These are phyloP conservation scores for Aspergillus clavatus DNA, from an alignment of 2,329 filamentous ascomycete species.

Conservation along the genomic window DNA sequence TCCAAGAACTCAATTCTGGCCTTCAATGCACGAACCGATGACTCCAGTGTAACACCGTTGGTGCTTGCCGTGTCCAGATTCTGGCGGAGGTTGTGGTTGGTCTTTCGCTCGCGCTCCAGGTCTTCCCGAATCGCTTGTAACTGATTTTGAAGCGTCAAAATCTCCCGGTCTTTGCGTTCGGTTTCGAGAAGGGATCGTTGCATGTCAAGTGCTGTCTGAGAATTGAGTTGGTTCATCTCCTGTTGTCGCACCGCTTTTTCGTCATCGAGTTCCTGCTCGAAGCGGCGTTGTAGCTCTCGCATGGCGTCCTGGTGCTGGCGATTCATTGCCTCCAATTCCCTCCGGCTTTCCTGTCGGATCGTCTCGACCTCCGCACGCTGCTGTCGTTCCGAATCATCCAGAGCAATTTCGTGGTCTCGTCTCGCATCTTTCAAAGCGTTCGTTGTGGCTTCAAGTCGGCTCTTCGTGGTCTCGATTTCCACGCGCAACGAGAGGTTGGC, in stretches of 20 bases:
- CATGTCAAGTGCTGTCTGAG: constrained; percentile 33
- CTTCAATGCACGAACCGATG: constrained; percentile 67
- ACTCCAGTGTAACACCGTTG: constrained; percentile 65
- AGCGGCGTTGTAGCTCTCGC: constrained; percentile 57
- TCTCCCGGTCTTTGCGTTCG: constrained; percentile 53
- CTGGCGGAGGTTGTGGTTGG: constrained; percentile 55
- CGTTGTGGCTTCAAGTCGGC: constrained; percentile 47
- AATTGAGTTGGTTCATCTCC: constrained; percentile 36
- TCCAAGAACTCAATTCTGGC: constrained; percentile 86
- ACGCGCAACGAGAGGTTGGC: constrained; percentile 54
- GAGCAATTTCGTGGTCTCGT: constrained; percentile 48
- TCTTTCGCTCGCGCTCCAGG: constrained; percentile 58
- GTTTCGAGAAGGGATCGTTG: constrained; percentile 42
- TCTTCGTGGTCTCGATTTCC: constrained; percentile 62
- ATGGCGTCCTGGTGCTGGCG: constrained; percentile 65
- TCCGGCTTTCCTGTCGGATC: constrained; percentile 40
- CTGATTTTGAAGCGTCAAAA: constrained; percentile 41
- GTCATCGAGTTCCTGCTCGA: constrained; percentile 63
- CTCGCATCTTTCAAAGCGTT: constrained; percentile 49
- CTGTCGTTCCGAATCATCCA: constrained; percentile 51
- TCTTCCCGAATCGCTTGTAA: constrained; percentile 43
- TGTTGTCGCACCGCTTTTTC: constrained; percentile 44
- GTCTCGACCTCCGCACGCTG: constrained; percentile 43
- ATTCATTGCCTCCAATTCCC: constrained; percentile 55
- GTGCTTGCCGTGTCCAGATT: constrained; percentile 57